Base-by-base conservation (phyloP, 2,329 filamentous ascomycete species). In the Colletotrichum camelliae region DNA sequence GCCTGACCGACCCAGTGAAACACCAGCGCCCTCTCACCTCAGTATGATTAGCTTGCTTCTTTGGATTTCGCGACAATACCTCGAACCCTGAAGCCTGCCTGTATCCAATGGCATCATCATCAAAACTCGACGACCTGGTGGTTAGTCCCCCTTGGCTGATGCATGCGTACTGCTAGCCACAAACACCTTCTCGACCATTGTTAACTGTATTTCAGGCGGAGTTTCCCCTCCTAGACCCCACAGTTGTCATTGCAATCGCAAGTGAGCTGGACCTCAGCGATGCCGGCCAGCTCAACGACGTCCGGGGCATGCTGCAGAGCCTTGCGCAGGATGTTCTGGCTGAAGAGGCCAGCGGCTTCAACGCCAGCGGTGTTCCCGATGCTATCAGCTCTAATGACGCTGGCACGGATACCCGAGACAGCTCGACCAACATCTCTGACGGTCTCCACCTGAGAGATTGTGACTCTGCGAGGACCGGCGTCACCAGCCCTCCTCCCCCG, bases 331-430 rank as follows among this genome's bases (percentile, higher is more conserved):
- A 90, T 74, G 95, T 94, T 1, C 82, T 87, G 0, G 84, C 86
- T 2, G 94, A 97, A 81, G 94, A 97, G 80, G 90, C 92, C 18
- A 92, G 91, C 12, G 93, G 92, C 0, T 98, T 98, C 81, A 95
- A 97, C 78, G 91, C 94, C 0, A 95, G 94, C 37, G 95, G 94
- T 4, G 91, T 93, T 31, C 90, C 92, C 33, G 90, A 89, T 15
- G 65, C 79, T 80, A 72, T 81, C 70, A 78, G 80, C 33, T 70
- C 72, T 24, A 66, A 58, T 4, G 85, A 83, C 21, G 80, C 78
- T 16, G 67, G 58, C 21, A 75, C 77, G 13, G 79, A 79, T n/a
- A 79, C 79, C 4, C 77, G 72, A n/a, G 79, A 80, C 29, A 79
- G 77, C 21, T 74, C 76, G 7, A 76, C 66, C 12, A 81, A 79